Evolutionary conservation across 768 basidiomycete genomes (phyloP).

Genomic region (Tylopilus balloui): DNA sequence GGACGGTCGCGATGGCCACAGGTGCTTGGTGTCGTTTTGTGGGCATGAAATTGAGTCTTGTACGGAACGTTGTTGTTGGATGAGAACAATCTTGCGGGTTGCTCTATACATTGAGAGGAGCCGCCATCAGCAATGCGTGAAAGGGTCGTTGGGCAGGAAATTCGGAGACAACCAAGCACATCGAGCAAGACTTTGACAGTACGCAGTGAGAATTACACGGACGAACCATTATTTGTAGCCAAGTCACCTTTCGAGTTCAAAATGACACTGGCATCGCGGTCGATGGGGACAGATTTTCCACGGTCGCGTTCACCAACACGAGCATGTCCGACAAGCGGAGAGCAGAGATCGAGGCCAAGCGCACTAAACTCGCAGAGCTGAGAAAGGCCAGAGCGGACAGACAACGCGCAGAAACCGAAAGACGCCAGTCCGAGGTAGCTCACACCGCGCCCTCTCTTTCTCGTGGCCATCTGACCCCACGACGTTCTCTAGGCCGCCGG

Average conservation of each 20-base stretch:
- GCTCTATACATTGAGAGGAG: too few species aligned
- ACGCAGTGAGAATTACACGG: too few species aligned
- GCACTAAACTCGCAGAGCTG: constrained; percentile 81
- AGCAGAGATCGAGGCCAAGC: constrained; percentile 88
- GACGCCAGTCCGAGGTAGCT: constrained; percentile 26
- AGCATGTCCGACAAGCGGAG: constrained; percentile 68
- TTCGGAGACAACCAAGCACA: too few species aligned
- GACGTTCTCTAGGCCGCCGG: constrained; percentile 31
- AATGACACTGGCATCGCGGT: too few species aligned
- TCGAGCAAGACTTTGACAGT: too few species aligned
- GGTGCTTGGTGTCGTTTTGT: constrained; percentile 5
- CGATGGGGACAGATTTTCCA: constrained; percentile 19
- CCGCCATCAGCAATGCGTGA: too few species aligned
- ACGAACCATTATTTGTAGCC: too few species aligned
- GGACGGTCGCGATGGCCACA: constrained; percentile 9
- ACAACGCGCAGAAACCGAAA: constrained; percentile 50
- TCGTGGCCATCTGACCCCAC: background rate
- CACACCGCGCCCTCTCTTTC: background rate
- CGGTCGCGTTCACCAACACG: constrained; percentile 9
- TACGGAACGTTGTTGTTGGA: too few species aligned
- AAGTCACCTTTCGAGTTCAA: too few species aligned
- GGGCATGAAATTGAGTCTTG: too few species aligned
- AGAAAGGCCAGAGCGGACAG: constrained; percentile 72
- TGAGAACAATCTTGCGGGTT: too few species aligned
- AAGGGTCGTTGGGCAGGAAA: too few species aligned